Evolutionary conservation across 352 stramenopile genomes (phyloP).

Genomic region (Phytophthora cryptogea): DNA sequence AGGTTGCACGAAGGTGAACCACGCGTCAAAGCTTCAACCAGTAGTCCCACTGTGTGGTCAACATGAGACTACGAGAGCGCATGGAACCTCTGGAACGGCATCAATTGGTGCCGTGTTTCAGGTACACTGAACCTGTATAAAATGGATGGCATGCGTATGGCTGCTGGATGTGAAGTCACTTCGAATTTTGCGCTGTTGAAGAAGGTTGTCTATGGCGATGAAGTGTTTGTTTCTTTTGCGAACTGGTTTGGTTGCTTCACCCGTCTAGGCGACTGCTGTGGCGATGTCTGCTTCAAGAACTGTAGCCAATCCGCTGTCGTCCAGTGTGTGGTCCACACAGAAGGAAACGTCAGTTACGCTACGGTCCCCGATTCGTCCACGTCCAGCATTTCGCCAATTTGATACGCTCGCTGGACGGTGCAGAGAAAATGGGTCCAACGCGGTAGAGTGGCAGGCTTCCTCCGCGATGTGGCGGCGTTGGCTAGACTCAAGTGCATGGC

Average conservation of each 20-base stretch:
- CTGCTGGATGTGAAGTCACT: neutral
- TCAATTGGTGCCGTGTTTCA: neutral
- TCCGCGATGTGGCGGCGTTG: slow-evolving; percentile 6
- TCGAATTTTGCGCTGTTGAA: neutral
- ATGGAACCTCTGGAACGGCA: neutral
- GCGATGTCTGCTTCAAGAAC: too few species aligned
- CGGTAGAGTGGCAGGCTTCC: slow-evolving; percentile 7
- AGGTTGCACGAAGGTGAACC: slow-evolving; percentile 35
- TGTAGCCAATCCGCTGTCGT: too few species aligned
- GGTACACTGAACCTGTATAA: too few species aligned
- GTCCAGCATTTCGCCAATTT: slow-evolving; percentile 18
- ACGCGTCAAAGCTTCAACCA: slow-evolving; percentile 8
- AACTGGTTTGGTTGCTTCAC: too few species aligned
- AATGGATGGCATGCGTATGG: neutral
- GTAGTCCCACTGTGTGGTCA: slow-evolving; percentile 10
- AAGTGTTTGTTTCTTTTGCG: neutral
- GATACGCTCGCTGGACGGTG: slow-evolving; percentile 13
- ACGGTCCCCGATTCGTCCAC: slow-evolving; percentile 32
- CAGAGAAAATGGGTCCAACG: neutral
- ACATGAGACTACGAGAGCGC: neutral
- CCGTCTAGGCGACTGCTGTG: too few species aligned
- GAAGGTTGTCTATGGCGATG: neutral
- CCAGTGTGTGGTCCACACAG: slow-evolving; percentile 3
- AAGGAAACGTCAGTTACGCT: slow-evolving; percentile 12
- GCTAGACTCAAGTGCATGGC: neutral